These are phyloP conservation scores for Lichtheimia ramosa DNA, from an alignment of 371 early-diverging fungal species.

Conservation along the genomic window DNA sequence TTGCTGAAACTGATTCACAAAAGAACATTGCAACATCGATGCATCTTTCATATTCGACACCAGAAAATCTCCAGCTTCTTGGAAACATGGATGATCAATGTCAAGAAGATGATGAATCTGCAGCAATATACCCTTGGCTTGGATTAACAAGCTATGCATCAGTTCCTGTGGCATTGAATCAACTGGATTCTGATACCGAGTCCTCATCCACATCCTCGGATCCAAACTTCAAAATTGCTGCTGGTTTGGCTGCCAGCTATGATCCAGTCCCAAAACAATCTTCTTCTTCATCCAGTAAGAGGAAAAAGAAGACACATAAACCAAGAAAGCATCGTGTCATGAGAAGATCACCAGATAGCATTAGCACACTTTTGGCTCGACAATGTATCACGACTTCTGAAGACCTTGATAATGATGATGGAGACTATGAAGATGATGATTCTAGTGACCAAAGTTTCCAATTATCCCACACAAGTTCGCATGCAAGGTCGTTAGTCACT, in stretches of 20 bases:
- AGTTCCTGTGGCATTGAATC: background rate
- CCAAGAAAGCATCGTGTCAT: background rate
- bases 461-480: background rate
- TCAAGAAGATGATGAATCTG: background rate
- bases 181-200: slow-evolving; percentile 1
- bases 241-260: background rate
- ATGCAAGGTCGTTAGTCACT: slow-evolving; percentile 2
- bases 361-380: slow-evolving; percentile 16
- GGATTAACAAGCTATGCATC: slow-evolving; percentile 9
- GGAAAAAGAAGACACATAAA: background rate
- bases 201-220: background rate
- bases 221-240: background rate
- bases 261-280: background rate
- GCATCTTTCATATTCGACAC: slow-evolving; percentile 20
- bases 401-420: slow-evolving; percentile 15
- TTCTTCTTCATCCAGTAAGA: background rate
- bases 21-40: slow-evolving; percentile 20
- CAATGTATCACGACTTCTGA: slow-evolving; percentile 8
- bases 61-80: slow-evolving; percentile 14
- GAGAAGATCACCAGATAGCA: slow-evolving; percentile 10
- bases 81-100: slow-evolving; percentile 5
- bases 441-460: background rate
- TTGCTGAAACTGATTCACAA: slow-evolving; percentile 37
- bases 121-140: background rate
- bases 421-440: slow-evolving; percentile 13